A percentile compares a stretch with the other conserved stretches of the same genome.
Conservation (phyloP, 192 early-diverging fungal genomes). For the Jimgerdemannia lactiflua region DNA sequence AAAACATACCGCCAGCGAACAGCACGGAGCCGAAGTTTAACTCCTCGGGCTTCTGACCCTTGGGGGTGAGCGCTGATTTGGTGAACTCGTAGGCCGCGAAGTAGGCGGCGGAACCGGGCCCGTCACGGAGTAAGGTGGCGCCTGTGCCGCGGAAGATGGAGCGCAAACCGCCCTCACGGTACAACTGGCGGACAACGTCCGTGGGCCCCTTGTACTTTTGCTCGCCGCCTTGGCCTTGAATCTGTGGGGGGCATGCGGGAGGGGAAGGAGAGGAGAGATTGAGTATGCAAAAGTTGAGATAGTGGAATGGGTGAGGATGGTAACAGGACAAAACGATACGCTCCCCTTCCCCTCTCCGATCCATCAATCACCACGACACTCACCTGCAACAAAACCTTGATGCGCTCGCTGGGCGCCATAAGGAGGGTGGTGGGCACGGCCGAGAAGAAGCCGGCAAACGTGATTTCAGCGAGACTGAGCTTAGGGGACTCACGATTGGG, state of each 20-base stretch:
- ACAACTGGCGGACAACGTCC: constrained; percentile 81
- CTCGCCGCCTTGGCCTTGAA: constrained; percentile 54
- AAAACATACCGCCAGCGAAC: constrained; percentile 84
- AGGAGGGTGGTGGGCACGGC: constrained; percentile 93
- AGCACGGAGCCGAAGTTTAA: constrained; percentile 81
- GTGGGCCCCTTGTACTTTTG: constrained; percentile 87
- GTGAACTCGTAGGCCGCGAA: constrained; percentile 94
- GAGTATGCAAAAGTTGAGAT: too few relatives aligned
- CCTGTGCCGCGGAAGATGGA: constrained; percentile 92
- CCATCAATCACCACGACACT: constrained; percentile 36
- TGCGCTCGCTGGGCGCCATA: constrained; percentile 93
- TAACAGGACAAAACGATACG: too few relatives aligned
- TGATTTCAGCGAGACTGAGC: constrained; percentile 74
- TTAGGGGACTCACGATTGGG: constrained; percentile 53
- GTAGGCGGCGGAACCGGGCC: constrained; percentile 85
- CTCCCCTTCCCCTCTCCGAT: too few relatives aligned
- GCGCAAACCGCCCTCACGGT: constrained; percentile 82
- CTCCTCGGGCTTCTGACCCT: constrained; percentile 64
- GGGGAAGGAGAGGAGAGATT: constrained; percentile 8
- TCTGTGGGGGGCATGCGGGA: too few relatives aligned
- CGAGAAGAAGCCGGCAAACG: constrained; percentile 92
- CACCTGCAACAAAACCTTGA: constrained; percentile 91
- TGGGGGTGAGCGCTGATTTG: constrained; percentile 65
- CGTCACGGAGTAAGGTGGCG: constrained; percentile 92
- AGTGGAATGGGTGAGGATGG: too few relatives aligned